These are phyloP conservation scores for Mycena haematopus DNA, from an alignment of 768 basidiomycete genomes.

Conservation along the genomic window DNA sequence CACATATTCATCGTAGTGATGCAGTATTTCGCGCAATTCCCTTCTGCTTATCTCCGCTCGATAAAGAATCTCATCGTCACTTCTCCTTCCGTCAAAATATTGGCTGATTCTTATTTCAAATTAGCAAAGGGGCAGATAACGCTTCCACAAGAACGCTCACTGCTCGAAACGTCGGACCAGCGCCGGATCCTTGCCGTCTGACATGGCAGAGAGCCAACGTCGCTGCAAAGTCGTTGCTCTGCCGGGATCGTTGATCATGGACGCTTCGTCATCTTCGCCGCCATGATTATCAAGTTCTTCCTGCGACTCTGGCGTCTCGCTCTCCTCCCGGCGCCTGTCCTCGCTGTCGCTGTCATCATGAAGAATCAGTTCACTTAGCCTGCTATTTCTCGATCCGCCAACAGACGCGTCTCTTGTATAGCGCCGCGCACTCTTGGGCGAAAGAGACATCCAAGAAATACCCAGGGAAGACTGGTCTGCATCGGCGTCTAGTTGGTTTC, in stretches of 20 bases:
- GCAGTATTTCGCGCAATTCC: conserved; percentile 82
- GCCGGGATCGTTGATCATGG: conserved; percentile 84
- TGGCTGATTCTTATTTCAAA: conserved; percentile 74
- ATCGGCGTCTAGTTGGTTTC: conserved; percentile 30
- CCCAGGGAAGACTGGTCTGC: conserved; percentile 33
- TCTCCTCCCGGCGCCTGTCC: conserved; percentile 28
- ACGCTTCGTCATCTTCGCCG: conserved; percentile 52
- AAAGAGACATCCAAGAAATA: conserved; percentile 58
- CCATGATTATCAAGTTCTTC: conserved; percentile 52
- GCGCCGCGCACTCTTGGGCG: conserved; percentile 58
- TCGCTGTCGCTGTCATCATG: conserved; percentile 37
- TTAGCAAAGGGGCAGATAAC: background rate
- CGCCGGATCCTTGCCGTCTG: conserved; percentile 74
- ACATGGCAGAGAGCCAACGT: conserved; percentile 91
- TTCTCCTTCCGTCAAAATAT: conserved; percentile 91
- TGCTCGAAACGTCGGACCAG: conserved; percentile 78
- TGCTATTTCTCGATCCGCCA: conserved; percentile 50
- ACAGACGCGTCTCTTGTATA: conserved; percentile 54
- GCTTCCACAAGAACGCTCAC: conserved; percentile 49
- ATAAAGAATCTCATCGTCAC: conserved; percentile 94
- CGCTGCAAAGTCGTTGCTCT: conserved; percentile 80
- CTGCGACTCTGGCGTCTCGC: conserved; percentile 37
- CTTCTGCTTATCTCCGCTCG: conserved; percentile 84
- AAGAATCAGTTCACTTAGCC: conserved; percentile 48
- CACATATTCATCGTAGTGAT: conserved; percentile 90